Conservation (phyloP, 352 stramenopile species). For the Globisporangium nodosum region DNA sequence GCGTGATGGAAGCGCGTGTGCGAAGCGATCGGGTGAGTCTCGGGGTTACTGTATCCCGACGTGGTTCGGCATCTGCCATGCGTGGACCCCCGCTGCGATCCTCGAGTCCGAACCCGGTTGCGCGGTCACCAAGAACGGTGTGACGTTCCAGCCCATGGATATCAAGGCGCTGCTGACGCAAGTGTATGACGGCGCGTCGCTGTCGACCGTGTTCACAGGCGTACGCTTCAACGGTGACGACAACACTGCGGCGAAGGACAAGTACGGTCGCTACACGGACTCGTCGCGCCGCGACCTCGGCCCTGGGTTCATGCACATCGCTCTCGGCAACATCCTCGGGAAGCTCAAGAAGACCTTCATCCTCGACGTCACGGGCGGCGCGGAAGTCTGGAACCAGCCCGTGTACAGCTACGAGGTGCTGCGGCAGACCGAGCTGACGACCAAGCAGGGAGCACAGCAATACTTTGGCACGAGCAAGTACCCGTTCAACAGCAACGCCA, state of each 20-base stretch:
- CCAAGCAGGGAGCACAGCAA: conserved; percentile 23
- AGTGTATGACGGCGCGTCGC: conserved; percentile 10
- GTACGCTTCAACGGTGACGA: conserved; percentile 15
- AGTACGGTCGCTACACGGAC: conserved; percentile 16
- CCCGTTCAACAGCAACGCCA: conserved; percentile 40
- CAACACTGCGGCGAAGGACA: conserved; percentile 8
- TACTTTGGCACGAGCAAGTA: conserved; percentile 39
- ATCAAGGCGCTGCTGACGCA: conserved; percentile 40
- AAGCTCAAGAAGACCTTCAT: conserved; percentile 12
- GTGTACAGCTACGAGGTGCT: conserved; percentile 38
- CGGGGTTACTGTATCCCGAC: conserved; percentile 40
- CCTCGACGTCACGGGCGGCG: conserved; percentile 10
- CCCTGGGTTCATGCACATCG: conserved; percentile 11
- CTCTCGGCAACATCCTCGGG: conserved; percentile 15
- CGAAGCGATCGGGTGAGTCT: conserved; percentile 3
- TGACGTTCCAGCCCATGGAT: conserved; percentile 45
- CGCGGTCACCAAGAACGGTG: conserved; percentile 31
- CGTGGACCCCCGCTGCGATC: conserved; percentile 33
- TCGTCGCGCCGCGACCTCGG: conserved; percentile 11
- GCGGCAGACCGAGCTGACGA: conserved; percentile 22
- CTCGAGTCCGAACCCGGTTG: conserved; percentile 37
- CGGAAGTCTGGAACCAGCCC: conserved; percentile 59
- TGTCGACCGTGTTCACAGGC: conserved; percentile 11
- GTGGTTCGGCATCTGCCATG: conserved; percentile 57
- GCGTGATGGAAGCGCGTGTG: conserved; percentile 26